A percentile compares a stretch with the other conserved stretches of the same genome.
phyloP scores from a whole-genome alignment of 331 rosid genomes.

The Spiraea crenata region DNA sequence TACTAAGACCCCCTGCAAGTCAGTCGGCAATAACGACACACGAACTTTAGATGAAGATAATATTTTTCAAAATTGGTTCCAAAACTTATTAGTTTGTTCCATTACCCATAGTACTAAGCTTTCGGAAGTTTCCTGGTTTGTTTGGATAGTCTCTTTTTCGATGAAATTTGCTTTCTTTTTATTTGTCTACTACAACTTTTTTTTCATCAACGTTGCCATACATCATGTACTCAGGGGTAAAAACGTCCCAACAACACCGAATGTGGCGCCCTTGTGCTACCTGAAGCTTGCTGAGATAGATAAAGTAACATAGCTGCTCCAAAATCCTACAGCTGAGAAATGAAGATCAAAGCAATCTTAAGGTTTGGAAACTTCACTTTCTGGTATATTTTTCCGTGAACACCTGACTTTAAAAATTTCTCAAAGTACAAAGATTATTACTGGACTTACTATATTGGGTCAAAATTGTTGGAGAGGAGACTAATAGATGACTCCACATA shows the following conservation, averaged over 20 bases:
- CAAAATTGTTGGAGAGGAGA: constrained; percentile 37
- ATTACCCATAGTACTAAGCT: constrained; percentile 52
- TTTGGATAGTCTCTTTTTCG: constrained; percentile 47
- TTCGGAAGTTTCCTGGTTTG: constrained; percentile 25
- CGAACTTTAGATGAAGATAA: not conserved
- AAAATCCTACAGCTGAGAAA: constrained; percentile 43
- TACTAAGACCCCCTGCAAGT: constrained; percentile 43
- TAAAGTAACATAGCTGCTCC: constrained; percentile 38
- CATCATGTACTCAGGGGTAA: constrained; percentile 51
- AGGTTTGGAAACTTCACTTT: not conserved
- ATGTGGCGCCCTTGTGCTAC: constrained; percentile 16
- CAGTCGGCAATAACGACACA: not conserved
- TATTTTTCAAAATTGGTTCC: not conserved
- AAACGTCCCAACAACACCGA: constrained; percentile 37
- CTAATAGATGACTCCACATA: constrained; percentile 48
- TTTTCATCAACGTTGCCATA: constrained; percentile 47
- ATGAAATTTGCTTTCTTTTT: no score
- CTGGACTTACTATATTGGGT: constrained; percentile 40
- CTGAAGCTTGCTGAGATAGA: constrained; percentile 20
- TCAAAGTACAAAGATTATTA: no score
- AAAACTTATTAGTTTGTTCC: not conserved
- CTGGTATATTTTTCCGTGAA: no score
- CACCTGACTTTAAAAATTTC: no score
- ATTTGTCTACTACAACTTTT: no score
- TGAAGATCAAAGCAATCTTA: not conserved